A percentile compares a stretch with the other conserved stretches of the same genome.
These are phyloP conservation scores for Heterobasidion parviporum DNA, from an alignment of 1,284 basidiomycete genomes.

Conservation along the genomic window DNA sequence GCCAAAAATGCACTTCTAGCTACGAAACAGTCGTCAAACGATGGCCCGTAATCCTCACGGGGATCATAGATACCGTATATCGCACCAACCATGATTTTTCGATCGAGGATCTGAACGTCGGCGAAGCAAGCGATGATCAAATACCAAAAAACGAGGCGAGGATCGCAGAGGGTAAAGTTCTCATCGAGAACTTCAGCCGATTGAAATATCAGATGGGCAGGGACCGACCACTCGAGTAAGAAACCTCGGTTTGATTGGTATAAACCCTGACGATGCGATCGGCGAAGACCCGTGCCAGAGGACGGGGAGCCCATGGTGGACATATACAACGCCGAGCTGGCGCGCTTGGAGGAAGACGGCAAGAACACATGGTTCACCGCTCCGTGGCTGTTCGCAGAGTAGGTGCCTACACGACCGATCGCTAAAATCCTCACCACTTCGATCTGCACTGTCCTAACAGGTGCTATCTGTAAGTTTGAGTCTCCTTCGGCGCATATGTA, in stretches of 20 bases:
- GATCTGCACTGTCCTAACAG: slow-evolving; percentile 22
- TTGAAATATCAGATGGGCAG: slow-evolving; percentile 89
- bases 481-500: too few relatives aligned
- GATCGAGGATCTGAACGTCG: slow-evolving; percentile 12
- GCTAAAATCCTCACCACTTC: neutral
- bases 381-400: slow-evolving; percentile 94
- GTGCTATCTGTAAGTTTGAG: slow-evolving; percentile 46
- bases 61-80: slow-evolving; percentile 68
- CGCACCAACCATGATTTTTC: slow-evolving; percentile 46
- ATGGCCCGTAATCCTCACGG: slow-evolving; percentile 89
- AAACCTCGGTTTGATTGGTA: slow-evolving; percentile 8
- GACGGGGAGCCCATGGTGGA: slow-evolving; percentile 67
- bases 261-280: neutral
- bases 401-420: slow-evolving; percentile 18
- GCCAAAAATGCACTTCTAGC: slow-evolving; percentile 22
- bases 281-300: slow-evolving; percentile 50
- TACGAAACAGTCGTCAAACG: slow-evolving; percentile 54
- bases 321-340: slow-evolving; percentile 71
- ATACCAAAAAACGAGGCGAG: slow-evolving; percentile 22
- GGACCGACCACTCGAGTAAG: slow-evolving; percentile 69
- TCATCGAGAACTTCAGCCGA: slow-evolving; percentile 75
- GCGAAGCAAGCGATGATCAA: slow-evolving; percentile 7
- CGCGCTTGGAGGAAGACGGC: slow-evolving; percentile 34
- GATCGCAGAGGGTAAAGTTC: slow-evolving; percentile 65
- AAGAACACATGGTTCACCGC: slow-evolving; percentile 85